Evolutionary conservation across 2,329 filamentous ascomycete species (phyloP).

Genomic region (Sarocladium kiliense): DNA sequence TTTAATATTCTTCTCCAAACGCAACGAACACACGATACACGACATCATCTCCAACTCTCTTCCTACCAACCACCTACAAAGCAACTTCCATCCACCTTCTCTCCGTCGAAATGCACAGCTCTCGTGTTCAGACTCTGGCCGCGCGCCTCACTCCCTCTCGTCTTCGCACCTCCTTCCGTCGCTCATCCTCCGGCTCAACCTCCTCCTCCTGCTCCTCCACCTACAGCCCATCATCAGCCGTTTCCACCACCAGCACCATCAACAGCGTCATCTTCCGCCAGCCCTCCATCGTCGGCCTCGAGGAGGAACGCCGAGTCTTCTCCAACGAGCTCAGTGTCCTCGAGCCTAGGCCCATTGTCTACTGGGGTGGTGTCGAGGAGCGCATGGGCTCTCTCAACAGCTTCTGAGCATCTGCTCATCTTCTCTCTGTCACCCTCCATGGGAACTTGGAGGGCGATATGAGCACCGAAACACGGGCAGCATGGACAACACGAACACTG

Average conservation of each 20-base stretch:
- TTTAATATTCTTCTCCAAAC: neutral
- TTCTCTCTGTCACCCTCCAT: neutral
- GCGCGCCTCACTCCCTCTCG: slow-evolving; percentile 44
- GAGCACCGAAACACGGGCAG: neutral
- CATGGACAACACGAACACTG: neutral
- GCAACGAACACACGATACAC: neutral
- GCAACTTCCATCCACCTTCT: neutral
- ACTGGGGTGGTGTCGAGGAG: slow-evolving; percentile 60
- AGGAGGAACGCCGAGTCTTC: slow-evolving; percentile 51
- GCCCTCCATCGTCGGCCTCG: slow-evolving; percentile 50
- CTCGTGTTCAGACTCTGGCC: slow-evolving; percentile 45
- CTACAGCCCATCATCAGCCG: slow-evolving; percentile 35
- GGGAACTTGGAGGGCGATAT: neutral
- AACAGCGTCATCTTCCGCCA: slow-evolving; percentile 56
- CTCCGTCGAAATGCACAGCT: slow-evolving; percentile 33
- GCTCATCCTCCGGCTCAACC: slow-evolving; percentile 40
- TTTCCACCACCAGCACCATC: slow-evolving; percentile 44
- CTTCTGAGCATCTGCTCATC: neutral
- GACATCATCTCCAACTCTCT: neutral
- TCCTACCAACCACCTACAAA: neutral
- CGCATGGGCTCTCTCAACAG: slow-evolving; percentile 37
- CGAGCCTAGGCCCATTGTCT: slow-evolving; percentile 57
- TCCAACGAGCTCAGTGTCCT: slow-evolving; percentile 50
- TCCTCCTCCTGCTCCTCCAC: slow-evolving; percentile 21
- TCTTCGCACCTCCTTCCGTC: slow-evolving; percentile 49